Percentiles rank a stretch among this genome's conserved stretches.
Evolutionary conservation across 2,329 filamentous ascomycete species (phyloP).

Genomic region (Cercospora nicotianae): DNA sequence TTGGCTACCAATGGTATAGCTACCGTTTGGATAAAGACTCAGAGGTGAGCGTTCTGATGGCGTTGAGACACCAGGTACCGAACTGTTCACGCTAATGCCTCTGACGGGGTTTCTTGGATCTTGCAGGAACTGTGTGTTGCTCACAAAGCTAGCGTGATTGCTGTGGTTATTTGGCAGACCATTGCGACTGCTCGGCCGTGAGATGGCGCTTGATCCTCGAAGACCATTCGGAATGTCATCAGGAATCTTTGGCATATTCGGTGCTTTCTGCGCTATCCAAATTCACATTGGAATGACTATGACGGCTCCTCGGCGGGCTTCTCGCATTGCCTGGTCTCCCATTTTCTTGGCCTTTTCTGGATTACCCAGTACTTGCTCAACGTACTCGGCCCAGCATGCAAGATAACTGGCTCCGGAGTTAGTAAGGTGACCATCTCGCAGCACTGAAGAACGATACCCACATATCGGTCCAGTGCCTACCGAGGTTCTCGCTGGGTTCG

Average conservation of each 20-base stretch:
- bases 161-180: neutral
- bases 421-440: neutral
- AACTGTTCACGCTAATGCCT: neutral
- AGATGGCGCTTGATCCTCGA: neutral
- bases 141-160: neutral
- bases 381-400: neutral
- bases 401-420: neutral
- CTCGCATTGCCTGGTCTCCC: neutral
- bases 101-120: neutral
- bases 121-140: neutral
- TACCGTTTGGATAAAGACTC: neutral
- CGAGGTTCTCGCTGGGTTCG: neutral
- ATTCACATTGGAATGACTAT: neutral
- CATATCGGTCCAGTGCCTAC: neutral
- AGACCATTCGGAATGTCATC: neutral
- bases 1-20: neutral
- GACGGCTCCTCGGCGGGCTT: neutral
- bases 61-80: neutral
- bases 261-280: neutral
- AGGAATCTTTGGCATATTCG: neutral
- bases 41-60: neutral
- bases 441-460: neutral
- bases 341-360: neutral
- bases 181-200: neutral
- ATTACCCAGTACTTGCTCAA: neutral